These are phyloP conservation scores for Ceratocystis papillata DNA, from an alignment of 2,329 filamentous ascomycete genomes.

Conservation along the genomic window DNA sequence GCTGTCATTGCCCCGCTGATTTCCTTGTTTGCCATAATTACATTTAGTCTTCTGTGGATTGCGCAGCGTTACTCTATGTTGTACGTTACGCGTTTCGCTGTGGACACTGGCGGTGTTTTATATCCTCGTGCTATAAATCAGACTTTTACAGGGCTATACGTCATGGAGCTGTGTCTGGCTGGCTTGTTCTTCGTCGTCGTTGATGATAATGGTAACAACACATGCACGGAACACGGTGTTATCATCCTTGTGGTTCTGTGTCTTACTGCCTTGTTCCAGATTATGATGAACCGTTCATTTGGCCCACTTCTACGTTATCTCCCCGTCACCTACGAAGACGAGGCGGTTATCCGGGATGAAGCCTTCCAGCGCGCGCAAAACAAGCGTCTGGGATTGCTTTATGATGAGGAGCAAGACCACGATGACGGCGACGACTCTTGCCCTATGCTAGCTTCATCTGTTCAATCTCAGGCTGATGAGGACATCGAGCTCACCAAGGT, in stretches of 20 bases:
- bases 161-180: slow-evolving; percentile 84
- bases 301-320: slow-evolving; percentile 76
- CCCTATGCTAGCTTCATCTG: slow-evolving; percentile 24
- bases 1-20: slow-evolving; percentile 82
- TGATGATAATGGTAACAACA: slow-evolving; percentile 42
- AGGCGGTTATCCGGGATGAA: slow-evolving; percentile 81
- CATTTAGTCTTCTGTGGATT: slow-evolving; percentile 83
- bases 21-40: slow-evolving; percentile 83
- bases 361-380: slow-evolving; percentile 74
- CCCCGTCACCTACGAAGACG: slow-evolving; percentile 90
- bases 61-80: slow-evolving; percentile 95
- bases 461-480: slow-evolving; percentile 26
- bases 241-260: slow-evolving; percentile 67
- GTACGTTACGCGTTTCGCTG: slow-evolving; percentile 80
- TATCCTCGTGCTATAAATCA: slow-evolving; percentile 92
- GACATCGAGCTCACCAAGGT: slow-evolving; percentile 34
- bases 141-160: slow-evolving; percentile 85
- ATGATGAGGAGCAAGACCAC: slow-evolving; percentile 41
- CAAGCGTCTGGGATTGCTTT: slow-evolving; percentile 51
- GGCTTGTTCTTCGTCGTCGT: slow-evolving; percentile 76
- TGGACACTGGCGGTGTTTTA: slow-evolving; percentile 83
- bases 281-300: slow-evolving; percentile 72
- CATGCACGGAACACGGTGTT: slow-evolving; percentile 66
- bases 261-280: slow-evolving; percentile 67
- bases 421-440: slow-evolving; percentile 36